Percentiles rank a stretch among this genome's conserved stretches.
phyloP scores from a whole-genome alignment of 306 rosid genomes.

The Fagus crenata region DNA sequence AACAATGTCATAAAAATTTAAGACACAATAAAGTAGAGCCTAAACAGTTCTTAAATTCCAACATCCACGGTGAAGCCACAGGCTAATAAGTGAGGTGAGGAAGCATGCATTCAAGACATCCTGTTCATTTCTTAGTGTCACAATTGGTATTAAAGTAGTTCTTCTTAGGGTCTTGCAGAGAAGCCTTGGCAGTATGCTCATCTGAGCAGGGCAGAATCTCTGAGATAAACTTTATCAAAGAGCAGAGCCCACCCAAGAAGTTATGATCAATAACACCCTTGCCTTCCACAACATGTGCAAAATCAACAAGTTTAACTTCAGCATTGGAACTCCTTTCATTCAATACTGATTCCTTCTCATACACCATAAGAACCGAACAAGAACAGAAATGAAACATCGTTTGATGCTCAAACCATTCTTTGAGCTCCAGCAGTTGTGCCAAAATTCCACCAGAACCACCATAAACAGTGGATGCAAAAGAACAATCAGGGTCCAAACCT shows the following conservation, averaged over 20 bases:
- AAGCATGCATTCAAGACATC: background rate
- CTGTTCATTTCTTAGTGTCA: background rate
- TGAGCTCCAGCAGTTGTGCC: conserved; percentile 61
- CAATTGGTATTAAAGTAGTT: background rate
- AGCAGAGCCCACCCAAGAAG: conserved; percentile 90
- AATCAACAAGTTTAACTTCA: conserved; percentile 67
- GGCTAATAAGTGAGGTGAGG: background rate
- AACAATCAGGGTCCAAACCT: conserved; percentile 45
- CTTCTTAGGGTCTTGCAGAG: background rate
- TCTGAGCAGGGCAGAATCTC: conserved; percentile 38
- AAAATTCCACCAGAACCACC: conserved; percentile 50
- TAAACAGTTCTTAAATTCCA: background rate
- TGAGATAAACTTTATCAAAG: conserved; percentile 65
- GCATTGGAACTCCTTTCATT: conserved; percentile 36
- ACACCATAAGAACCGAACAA: conserved; percentile 60
- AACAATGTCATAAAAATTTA: background rate
- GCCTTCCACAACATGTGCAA: conserved; percentile 69
- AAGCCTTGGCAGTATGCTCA: background rate
- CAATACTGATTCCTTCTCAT: conserved; percentile 44
- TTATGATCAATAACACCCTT: conserved; percentile 80
- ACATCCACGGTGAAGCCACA: background rate
- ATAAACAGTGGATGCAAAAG: conserved; percentile 46
- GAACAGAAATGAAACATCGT: conserved; percentile 72
- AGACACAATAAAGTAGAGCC: background rate
- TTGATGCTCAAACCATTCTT: conserved; percentile 86